A percentile compares a stretch with the other conserved stretches of the same genome.
These are phyloP conservation scores for Populus hybrid DNA, from an alignment of 441 rosid genomes.

Conservation along the genomic window DNA sequence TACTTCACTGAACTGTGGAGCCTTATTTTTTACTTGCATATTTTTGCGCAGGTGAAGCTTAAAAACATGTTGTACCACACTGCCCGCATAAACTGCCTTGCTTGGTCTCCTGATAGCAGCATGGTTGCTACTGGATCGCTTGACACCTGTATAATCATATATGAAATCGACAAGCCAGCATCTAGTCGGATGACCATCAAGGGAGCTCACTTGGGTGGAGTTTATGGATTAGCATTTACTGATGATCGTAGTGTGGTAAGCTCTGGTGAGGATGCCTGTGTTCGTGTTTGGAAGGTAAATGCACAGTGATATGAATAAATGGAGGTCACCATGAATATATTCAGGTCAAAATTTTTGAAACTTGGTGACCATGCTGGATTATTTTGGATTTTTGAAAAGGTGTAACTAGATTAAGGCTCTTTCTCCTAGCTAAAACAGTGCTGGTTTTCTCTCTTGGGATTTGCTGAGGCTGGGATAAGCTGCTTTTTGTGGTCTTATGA, in stretches of 20 bases:
- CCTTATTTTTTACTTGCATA: not conserved
- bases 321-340: conserved; percentile 3
- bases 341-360: not conserved
- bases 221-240: conserved; percentile 79
- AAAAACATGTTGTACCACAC: conserved; percentile 94
- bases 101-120: conserved; percentile 88
- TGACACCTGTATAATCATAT: conserved; percentile 80
- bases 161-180: conserved; percentile 80
- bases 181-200: conserved; percentile 73
- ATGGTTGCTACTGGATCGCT: conserved; percentile 94
- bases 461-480: too few relatives aligned
- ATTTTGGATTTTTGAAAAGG: not conserved
- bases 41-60: conserved; percentile 57
- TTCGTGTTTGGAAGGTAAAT: conserved; percentile 74
- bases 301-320: conserved; percentile 29
- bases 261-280: conserved; percentile 97
- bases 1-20: too few relatives aligned
- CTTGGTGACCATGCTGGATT: conserved; percentile 10
- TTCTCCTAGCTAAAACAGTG: too few relatives aligned
- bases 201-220: conserved; percentile 95
- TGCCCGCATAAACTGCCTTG: conserved; percentile 94
- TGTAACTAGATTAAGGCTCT: too few relatives aligned
- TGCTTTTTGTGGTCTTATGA: too few relatives aligned
- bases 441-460: too few relatives aligned
- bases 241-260: conserved; percentile 67